Evolutionary conservation across 495 filamentous ascomycete genomes (phyloP).

Genomic region (Bryoglossum gracile): DNA sequence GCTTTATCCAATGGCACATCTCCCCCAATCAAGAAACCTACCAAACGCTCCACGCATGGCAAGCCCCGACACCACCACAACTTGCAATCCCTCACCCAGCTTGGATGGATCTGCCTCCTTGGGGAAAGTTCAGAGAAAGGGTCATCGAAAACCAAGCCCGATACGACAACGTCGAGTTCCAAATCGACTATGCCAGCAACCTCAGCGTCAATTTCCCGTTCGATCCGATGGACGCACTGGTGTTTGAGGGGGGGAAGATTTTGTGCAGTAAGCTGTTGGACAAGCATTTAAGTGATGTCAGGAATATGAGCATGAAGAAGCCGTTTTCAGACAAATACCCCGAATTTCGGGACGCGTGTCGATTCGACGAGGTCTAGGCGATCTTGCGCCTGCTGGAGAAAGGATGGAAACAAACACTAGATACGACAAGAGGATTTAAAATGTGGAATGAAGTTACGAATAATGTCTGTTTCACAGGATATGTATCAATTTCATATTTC

Average conservation of each 20-base stretch:
- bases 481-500: not conserved
- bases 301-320: slow-evolving; percentile 23
- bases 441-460: not conserved
- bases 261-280: slow-evolving; percentile 16
- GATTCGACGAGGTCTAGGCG: slow-evolving; percentile 21
- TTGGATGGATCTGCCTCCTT: slow-evolving; percentile 30
- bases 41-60: slow-evolving; percentile 23
- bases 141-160: slow-evolving; percentile 27
- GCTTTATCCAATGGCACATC: slow-evolving; percentile 29
- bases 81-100: slow-evolving; percentile 24
- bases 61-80: slow-evolving; percentile 23
- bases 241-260: slow-evolving; percentile 21
- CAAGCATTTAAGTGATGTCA: slow-evolving; percentile 16
- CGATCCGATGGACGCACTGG: slow-evolving; percentile 18
- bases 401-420: too few relatives aligned
- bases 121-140: slow-evolving; percentile 26
- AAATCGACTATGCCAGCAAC: slow-evolving; percentile 23
- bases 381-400: not conserved
- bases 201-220: slow-evolving; percentile 24
- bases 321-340: slow-evolving; percentile 24
- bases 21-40: slow-evolving; percentile 23
- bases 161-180: slow-evolving; percentile 30
- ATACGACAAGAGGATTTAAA: not conserved
- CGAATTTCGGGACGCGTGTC: slow-evolving; percentile 24
- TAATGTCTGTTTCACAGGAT: not conserved